Percentiles rank a stretch among this genome's conserved stretches.
Conservation (phyloP, 805 yeast species). For the Metschnikowia corniflorae region DNA sequence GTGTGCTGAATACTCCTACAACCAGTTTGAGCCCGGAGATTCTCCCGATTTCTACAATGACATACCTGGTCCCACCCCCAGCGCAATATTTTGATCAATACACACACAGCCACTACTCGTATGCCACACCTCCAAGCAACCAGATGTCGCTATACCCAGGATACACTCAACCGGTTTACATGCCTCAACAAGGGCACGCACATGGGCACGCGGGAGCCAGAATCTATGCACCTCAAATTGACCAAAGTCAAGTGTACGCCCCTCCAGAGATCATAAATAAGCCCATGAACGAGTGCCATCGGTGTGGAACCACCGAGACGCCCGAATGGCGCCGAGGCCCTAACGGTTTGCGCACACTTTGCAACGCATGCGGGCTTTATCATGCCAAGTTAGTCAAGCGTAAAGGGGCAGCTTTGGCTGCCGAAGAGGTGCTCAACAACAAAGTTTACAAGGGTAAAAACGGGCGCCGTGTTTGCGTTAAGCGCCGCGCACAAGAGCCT, state of each 20-base stretch:
- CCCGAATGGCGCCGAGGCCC: conserved; percentile 47
- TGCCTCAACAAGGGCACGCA: neutral
- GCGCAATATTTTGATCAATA: too few species aligned
- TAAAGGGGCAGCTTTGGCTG: conserved; percentile 29
- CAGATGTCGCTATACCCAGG: too few species aligned
- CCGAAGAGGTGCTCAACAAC: conserved; percentile 39
- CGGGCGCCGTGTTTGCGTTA: conserved; percentile 38
- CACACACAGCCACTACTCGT: neutral
- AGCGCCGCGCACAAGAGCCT: conserved; percentile 16
- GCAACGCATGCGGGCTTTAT: conserved; percentile 43
- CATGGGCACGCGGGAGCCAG: neutral
- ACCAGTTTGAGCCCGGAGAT: too few species aligned
- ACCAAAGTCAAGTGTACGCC: conserved; percentile 4
- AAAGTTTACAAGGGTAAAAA: conserved; percentile 44
- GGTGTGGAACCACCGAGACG: conserved; percentile 45
- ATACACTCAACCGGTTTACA: neutral
- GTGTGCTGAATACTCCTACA: too few species aligned
- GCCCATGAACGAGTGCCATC: conserved; percentile 37
- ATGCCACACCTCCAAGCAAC: too few species aligned
- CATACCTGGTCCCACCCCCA: too few species aligned
- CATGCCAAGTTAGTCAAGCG: conserved; percentile 38
- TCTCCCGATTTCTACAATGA: too few species aligned
- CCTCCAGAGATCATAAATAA: conserved; percentile 17
- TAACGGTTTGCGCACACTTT: conserved; percentile 42
- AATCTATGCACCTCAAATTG: conserved; percentile 1